phyloP scores from a whole-genome alignment of 345 rosid genomes.

The Boechera divaricarpa region DNA sequence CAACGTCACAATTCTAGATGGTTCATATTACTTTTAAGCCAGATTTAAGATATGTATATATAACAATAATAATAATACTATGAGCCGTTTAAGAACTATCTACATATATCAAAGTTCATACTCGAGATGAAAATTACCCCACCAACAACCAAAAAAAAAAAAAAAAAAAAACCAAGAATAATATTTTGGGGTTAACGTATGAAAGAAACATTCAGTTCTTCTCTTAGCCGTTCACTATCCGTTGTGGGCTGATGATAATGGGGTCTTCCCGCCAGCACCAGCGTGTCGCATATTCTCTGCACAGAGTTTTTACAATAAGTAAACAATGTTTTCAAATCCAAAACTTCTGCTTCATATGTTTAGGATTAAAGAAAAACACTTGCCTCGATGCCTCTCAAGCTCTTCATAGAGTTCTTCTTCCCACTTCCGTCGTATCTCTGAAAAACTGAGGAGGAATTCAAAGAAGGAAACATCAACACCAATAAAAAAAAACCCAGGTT shows the following conservation, averaged over 20 bases:
- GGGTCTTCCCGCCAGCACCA: conserved; percentile 60
- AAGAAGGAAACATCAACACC: conserved; percentile 21
- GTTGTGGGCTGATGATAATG: conserved; percentile 69
- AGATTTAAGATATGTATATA: conserved; percentile 8
- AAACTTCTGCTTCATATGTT: neutral
- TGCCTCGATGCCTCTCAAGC: conserved; percentile 75
- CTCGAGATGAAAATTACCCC: conserved; percentile 24
- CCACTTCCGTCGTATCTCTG: conserved; percentile 74
- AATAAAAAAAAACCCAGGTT: neutral
- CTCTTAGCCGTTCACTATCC: conserved; percentile 51
- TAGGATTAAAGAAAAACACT: conserved; percentile 24
- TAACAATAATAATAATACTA: conserved; percentile 13
- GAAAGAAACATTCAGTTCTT: conserved; percentile 45
- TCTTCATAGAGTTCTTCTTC: conserved; percentile 92
- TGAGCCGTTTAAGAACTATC: conserved; percentile 35
- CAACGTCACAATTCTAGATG: conserved; percentile 1
- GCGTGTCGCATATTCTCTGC: conserved; percentile 79
- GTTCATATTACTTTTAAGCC: neutral
- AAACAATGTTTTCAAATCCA: neutral
- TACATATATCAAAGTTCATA: conserved; percentile 35
- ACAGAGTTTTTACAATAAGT: conserved; percentile 3
- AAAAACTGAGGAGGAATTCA: conserved; percentile 48
- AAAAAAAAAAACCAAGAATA: neutral
- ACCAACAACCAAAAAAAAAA: neutral
- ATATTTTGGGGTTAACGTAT: conserved; percentile 26